Evolutionary conservation across 2,329 filamentous ascomycete species (phyloP).

Genomic region (Aspergillus fumigatiaffinis): DNA sequence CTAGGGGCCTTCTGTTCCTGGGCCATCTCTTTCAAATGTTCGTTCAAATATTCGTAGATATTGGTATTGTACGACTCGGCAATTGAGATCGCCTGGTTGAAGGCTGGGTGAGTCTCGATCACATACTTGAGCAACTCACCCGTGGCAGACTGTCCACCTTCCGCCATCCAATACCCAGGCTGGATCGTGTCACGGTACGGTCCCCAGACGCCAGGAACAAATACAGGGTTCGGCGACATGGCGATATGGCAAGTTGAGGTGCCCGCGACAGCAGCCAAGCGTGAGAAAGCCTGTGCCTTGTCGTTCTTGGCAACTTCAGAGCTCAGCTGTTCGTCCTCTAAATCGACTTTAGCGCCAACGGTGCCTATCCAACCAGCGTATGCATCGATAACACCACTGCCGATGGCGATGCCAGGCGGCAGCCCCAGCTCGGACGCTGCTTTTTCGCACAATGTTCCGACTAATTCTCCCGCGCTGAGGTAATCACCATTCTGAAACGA

Average conservation of each 20-base stretch:
- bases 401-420: constrained; percentile 81
- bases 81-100: constrained; percentile 71
- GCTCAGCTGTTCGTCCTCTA: constrained; percentile 65
- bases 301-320: constrained; percentile 71
- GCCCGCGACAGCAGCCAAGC: constrained; percentile 88
- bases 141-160: constrained; percentile 94
- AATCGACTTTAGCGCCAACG: constrained; percentile 90
- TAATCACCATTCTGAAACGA: constrained; percentile 76
- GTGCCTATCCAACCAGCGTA: constrained; percentile 99
- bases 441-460: constrained; percentile 78
- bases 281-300: constrained; percentile 85
- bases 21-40: constrained; percentile 73
- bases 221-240: constrained; percentile 89
- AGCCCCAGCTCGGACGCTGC: constrained; percentile 81
- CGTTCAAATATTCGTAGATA: constrained; percentile 93
- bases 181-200: constrained; percentile 93
- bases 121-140: constrained; percentile 92
- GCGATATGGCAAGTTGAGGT: constrained; percentile 97
- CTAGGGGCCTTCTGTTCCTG: constrained; percentile 66
- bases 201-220: constrained; percentile 94
- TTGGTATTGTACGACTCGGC: constrained; percentile 80
- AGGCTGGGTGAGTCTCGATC: constrained; percentile 90
- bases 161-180: constrained; percentile 92
- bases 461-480: constrained; percentile 84
- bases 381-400: constrained; percentile 94